Evolutionary conservation across 148 eudicot genomes (phyloP), one percentile per base, ranked within the genome.

Genomic region (Rhododendron ovatum): DNA sequence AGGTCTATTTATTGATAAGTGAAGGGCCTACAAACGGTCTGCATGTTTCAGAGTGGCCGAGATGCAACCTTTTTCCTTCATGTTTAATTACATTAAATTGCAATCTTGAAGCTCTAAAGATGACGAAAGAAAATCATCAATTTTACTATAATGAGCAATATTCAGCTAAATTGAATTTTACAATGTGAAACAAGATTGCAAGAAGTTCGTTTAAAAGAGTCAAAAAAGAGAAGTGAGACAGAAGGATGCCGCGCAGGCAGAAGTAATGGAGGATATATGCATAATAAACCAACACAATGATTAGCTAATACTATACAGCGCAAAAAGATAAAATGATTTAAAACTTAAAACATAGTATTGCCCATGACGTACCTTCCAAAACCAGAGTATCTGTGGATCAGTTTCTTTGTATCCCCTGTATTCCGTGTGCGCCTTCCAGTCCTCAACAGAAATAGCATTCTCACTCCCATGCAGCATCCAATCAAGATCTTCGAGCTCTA

Each of bases 371-470:
- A 96, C 99, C 99, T 96, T 88, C 99, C 99, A 96, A 85, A 96
- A 95, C 99, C 98, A 96, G 63, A 73, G 47, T 84, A 96, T 92
- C 89, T 94, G 98, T 83, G 89, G 92, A 91, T 96, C 99, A 75
- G 95, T 88, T 84, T 89, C 91, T 82, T 88, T 86, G 84, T 87
- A 96, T 90, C 94, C 99, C 91, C 89, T 65, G 84, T 95, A 96
- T 2, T 92, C 94, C 9, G 99, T 95, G 87, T 96, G 98, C 51
- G 90, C 92, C 90, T 88, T 94, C 99, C 98, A 96, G 84, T 96
- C 99, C 83, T 95, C 93, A 4, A 96, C 93, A 73, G 93, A 93
- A 37, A 96, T 91, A 87, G 84, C 91, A 84, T 80, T 89, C 80
- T 89, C 94, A 86, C 94, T 95, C 61, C 99, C 99, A 89, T 85